phyloP scores from a whole-genome alignment of 352 stramenopile species.

The Elongisporangium undulatum region DNA sequence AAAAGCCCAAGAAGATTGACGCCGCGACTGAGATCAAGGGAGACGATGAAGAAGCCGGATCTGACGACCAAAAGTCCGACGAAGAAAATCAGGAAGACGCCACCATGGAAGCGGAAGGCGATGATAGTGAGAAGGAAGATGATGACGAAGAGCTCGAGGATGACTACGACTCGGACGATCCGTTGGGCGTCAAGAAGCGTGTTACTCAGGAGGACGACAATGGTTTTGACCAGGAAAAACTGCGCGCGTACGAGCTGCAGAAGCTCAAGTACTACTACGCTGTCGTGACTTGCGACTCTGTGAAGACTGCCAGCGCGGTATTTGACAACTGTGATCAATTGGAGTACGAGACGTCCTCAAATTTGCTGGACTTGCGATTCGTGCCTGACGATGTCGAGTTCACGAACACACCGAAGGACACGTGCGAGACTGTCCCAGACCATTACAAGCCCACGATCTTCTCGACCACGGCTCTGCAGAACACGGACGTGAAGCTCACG shows the following conservation, averaged over 20 bases:
- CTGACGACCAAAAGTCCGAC: conserved; percentile 7
- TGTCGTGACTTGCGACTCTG: conserved; percentile 91
- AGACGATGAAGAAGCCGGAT: conserved; percentile 11
- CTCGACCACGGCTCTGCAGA: conserved; percentile 88
- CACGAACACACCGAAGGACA: conserved; percentile 84
- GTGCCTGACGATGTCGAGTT: conserved; percentile 92
- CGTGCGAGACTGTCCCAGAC: conserved; percentile 77
- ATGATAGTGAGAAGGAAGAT: conserved; percentile 17
- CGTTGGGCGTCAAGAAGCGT: conserved; percentile 60
- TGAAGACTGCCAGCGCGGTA: conserved; percentile 89
- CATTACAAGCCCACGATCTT: conserved; percentile 96
- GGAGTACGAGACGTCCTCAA: conserved; percentile 96
- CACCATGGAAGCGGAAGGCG: conserved; percentile 10
- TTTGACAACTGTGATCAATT: conserved; percentile 97
- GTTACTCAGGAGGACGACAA: conserved; percentile 51
- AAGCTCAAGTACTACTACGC: conserved; percentile 99
- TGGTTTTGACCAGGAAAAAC: conserved; percentile 92
- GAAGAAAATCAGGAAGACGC: conserved; percentile 15
- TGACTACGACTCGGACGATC: conserved; percentile 66
- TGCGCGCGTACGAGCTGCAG: conserved; percentile 96
- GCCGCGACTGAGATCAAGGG: conserved; percentile 20
- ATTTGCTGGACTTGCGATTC: conserved; percentile 93
- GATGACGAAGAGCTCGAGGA: conserved; percentile 33
- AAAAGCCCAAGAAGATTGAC: conserved; percentile 29
- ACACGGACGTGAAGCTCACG: conserved; percentile 92